These are phyloP conservation scores for Eucalyptus sideroxylon DNA, from an alignment of 345 rosid genomes.

Conservation along the genomic window DNA sequence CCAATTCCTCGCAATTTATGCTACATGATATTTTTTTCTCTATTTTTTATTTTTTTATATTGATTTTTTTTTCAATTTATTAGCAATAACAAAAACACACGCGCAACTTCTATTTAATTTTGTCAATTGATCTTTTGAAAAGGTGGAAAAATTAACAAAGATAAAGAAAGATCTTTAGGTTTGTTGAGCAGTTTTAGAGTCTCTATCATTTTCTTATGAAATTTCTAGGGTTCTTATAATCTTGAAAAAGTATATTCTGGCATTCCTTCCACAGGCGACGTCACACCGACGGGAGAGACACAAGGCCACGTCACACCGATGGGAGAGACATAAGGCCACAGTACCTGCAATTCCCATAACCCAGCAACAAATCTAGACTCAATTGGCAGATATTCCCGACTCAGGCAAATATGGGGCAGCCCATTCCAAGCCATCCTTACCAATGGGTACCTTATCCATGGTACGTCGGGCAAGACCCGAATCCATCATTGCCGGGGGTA, in stretches of 20 bases:
- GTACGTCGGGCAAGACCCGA: rapidly evolving
- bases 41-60: too few relatives aligned
- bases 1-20: background rate
- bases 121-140: background rate
- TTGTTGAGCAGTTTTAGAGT: background rate
- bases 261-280: too few relatives aligned
- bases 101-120: background rate
- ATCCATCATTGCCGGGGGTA: too few relatives aligned
- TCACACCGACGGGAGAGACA: too few relatives aligned
- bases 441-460: too few relatives aligned
- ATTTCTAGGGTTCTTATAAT: background rate
- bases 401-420: too few relatives aligned
- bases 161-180: background rate
- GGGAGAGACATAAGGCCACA: too few relatives aligned
- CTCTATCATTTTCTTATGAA: background rate
- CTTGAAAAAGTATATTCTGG: background rate
- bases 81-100: background rate
- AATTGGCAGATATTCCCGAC: too few relatives aligned
- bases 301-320: too few relatives aligned
- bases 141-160: background rate
- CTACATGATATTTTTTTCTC: background rate
- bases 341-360: too few relatives aligned
- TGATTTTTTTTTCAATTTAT: background rate
- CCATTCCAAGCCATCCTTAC: too few relatives aligned
- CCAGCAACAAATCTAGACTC: too few relatives aligned